These are phyloP conservation scores for Podospora comata DNA, from an alignment of 495 filamentous ascomycete genomes.

Conservation along the genomic window DNA sequence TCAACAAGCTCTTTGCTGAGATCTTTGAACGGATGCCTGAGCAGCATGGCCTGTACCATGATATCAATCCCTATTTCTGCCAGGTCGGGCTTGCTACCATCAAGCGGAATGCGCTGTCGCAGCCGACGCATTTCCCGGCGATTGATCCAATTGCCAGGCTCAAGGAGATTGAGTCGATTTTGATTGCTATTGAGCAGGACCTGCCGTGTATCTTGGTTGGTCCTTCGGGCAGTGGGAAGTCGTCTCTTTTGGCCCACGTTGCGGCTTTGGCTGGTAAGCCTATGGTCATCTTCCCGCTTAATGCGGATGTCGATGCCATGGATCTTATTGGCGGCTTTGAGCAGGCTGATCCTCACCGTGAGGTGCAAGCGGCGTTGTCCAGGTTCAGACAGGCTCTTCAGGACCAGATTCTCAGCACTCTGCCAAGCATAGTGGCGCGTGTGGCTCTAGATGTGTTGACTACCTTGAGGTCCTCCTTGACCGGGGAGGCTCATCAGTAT, in stretches of 20 bases:
- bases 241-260: constrained; percentile 69
- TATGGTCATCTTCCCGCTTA: constrained; percentile 76
- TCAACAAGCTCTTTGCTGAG: constrained; percentile 59
- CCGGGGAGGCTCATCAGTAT: constrained; percentile 29
- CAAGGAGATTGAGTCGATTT: constrained; percentile 73
- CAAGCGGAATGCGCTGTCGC: constrained; percentile 53
- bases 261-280: constrained; percentile 70
- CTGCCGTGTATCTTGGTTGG: constrained; percentile 90
- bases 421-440: constrained; percentile 44
- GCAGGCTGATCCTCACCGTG: constrained; percentile 77
- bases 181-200: constrained; percentile 79
- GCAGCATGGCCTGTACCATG: constrained; percentile 62
- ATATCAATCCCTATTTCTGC: constrained; percentile 45
- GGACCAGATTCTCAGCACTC: constrained; percentile 47
- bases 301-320: constrained; percentile 92
- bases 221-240: constrained; percentile 82
- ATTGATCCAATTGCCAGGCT: constrained; percentile 60
- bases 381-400: constrained; percentile 56
- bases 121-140: constrained; percentile 52
- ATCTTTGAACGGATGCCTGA: constrained; percentile 38
- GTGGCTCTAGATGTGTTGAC: constrained; percentile 45
- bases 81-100: constrained; percentile 80
- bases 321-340: constrained; percentile 96
- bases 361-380: constrained; percentile 52
- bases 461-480: constrained; percentile 33